These are phyloP conservation scores for Pythium myriotylum DNA, from an alignment of 352 stramenopile species.

Conservation along the genomic window DNA sequence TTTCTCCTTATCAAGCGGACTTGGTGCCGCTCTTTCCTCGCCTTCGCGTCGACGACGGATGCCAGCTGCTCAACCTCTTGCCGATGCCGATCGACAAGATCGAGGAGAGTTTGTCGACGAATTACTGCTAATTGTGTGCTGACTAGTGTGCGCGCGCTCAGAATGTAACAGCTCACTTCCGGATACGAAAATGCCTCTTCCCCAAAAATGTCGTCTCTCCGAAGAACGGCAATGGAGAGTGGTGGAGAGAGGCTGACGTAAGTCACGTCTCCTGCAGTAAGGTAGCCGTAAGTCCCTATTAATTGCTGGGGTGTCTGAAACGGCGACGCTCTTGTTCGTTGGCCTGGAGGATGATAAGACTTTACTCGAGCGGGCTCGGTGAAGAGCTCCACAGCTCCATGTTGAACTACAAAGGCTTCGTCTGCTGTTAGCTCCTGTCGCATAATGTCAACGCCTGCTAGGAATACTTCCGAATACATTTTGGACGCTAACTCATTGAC, in stretches of 20 bases:
- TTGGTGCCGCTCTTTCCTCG: not conserved
- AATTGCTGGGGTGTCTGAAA: no score
- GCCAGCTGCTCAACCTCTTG: not conserved
- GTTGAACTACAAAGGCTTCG: conserved; percentile 61
- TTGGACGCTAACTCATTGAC: conserved; percentile 12
- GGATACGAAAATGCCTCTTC: conserved; percentile 38
- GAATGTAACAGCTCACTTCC: conserved; percentile 6
- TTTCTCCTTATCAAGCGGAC: not conserved
- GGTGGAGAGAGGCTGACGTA: not conserved
- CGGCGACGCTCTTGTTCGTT: no score
- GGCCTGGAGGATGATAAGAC: no score
- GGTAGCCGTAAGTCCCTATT: no score
- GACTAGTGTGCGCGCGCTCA: conserved; percentile 1
- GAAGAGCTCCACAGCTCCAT: conserved; percentile 47
- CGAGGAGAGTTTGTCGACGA: not conserved
- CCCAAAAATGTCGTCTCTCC: conserved; percentile 51
- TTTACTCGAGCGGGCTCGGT: not conserved
- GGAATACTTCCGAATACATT: conserved; percentile 52
- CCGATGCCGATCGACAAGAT: not conserved
- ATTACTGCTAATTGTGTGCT: conserved; percentile 11
- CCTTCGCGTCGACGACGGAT: not conserved
- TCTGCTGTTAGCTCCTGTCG: conserved; percentile 46
- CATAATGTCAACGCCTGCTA: conserved; percentile 47
- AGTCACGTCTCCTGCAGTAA: not conserved
- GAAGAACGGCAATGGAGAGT: conserved; percentile 41